Evolutionary conservation across 2,329 filamentous ascomycete species (phyloP).

Genomic region (Lecanosticta acicola): DNA sequence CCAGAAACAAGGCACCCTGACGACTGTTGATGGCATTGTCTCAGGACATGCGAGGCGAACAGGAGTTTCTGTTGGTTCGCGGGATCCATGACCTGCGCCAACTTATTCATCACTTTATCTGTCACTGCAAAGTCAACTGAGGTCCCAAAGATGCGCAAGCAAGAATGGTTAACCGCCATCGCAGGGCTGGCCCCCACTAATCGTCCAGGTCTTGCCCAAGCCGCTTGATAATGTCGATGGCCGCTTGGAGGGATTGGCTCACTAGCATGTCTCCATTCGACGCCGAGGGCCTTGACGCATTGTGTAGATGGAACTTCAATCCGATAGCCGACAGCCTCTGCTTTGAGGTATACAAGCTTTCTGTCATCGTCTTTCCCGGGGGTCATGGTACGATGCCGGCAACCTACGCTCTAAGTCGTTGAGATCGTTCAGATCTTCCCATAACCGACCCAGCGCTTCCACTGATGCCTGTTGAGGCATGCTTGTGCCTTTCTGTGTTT

Average conservation of each 20-base stretch:
- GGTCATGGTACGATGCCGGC: not conserved
- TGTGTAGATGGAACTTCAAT: conserved; percentile 11
- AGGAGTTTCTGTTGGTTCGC: conserved; percentile 10
- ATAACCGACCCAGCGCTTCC: conserved; percentile 2
- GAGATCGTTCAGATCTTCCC: conserved; percentile 1
- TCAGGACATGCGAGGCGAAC: conserved; percentile 2
- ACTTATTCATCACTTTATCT: conserved; percentile 7
- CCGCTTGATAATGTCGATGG: conserved; percentile 4
- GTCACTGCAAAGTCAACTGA: conserved; percentile 10
- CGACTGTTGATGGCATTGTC: not conserved
- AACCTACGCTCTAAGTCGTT: not conserved
- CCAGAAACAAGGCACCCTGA: not conserved
- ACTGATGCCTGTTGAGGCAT: conserved; percentile 3
- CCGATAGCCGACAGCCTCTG: conserved; percentile 9
- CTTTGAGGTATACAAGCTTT: conserved; percentile 13
- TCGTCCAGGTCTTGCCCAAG: conserved; percentile 10
- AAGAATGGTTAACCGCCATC: conserved; percentile 16
- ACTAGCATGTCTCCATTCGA: conserved; percentile 3
- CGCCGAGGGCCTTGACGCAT: conserved; percentile 6
- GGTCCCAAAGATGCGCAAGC: conserved; percentile 11
- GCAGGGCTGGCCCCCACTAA: conserved; percentile 12
- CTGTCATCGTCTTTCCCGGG: not conserved
- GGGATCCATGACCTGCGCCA: conserved; percentile 10
- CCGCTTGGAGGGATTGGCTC: not conserved
- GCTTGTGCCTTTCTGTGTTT: not conserved